These are phyloP conservation scores for Tetrapisispora phaffii DNA, from an alignment of 805 yeast genomes.

Conservation along the genomic window DNA sequence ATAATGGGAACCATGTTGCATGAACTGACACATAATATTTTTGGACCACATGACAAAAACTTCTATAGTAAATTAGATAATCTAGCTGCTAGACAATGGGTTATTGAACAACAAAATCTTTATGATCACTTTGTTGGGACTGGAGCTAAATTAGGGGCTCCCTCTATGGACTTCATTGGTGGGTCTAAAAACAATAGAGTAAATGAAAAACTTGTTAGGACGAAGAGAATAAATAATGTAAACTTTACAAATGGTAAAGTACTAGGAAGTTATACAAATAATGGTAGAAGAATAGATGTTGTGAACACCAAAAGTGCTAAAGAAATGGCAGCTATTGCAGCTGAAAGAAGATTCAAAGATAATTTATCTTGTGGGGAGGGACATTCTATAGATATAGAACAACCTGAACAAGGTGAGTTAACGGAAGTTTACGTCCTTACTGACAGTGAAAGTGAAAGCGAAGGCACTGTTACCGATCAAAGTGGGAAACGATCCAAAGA, in stretches of 20 bases:
- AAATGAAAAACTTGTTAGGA: slow-evolving; percentile 3
- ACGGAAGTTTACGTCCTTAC: slow-evolving; percentile 13
- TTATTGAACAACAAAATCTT: slow-evolving; percentile 22
- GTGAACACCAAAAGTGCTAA: slow-evolving; percentile 7
- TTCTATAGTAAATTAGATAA: slow-evolving; percentile 62
- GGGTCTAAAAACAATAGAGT: background rate
- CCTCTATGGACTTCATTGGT: background rate
- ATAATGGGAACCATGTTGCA: slow-evolving; percentile 79
- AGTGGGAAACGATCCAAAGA: background rate
- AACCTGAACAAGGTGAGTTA: slow-evolving; percentile 7
- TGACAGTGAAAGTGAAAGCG: slow-evolving; percentile 12
- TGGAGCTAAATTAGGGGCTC: slow-evolving; percentile 21
- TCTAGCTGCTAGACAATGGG: slow-evolving; percentile 41
- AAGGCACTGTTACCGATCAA: background rate
- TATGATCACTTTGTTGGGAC: slow-evolving; percentile 25
- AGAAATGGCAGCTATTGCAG: slow-evolving; percentile 29
- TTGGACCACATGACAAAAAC: slow-evolving; percentile 69
- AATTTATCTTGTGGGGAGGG: slow-evolving; percentile 17
- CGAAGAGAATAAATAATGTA: background rate
- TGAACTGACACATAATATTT: slow-evolving; percentile 71
- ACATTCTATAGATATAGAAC: background rate
- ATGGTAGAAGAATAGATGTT: background rate
- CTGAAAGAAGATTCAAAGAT: slow-evolving; percentile 21
- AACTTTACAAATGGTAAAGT: slow-evolving; percentile 4
- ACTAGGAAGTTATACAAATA: slow-evolving; percentile 5